Conservation (phyloP, 2,329 filamentous ascomycete genomes). For the Alternaria sp. region DNA sequence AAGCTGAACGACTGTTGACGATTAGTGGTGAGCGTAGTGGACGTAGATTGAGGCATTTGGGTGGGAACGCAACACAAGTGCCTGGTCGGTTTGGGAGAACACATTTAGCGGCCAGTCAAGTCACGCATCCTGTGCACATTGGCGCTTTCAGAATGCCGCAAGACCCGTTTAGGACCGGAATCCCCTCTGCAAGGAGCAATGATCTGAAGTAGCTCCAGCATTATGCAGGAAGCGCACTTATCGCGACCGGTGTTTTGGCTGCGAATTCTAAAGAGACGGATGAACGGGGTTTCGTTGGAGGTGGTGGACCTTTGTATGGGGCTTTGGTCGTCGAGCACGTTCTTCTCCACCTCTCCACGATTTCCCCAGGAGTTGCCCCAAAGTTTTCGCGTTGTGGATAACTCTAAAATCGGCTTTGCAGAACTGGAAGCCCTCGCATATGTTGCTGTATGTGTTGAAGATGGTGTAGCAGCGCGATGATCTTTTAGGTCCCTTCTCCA, state of each 20-base stretch:
- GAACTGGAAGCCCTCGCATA: background rate
- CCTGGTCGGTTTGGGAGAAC: background rate
- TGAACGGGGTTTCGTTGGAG: background rate
- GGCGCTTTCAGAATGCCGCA: constrained; percentile 4
- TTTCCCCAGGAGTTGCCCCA: constrained; percentile 2
- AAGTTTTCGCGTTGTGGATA: background rate
- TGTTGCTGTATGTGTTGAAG: background rate
- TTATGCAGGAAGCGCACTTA: background rate
- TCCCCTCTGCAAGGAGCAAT: constrained; percentile 5
- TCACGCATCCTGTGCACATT: background rate
- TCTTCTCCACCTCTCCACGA: constrained; percentile 11
- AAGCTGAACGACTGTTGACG: background rate
- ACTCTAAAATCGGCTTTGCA: background rate
- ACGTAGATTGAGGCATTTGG: background rate
- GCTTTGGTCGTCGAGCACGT: background rate
- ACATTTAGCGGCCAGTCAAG: constrained; percentile 3
- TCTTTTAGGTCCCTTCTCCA: background rate
- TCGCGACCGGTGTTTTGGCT: background rate
- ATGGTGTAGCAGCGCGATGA: constrained; percentile 2
- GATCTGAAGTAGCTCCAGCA: constrained; percentile 1
- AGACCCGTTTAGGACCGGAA: constrained; percentile 7
- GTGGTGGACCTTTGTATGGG: constrained; percentile 1
- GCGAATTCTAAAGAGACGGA: constrained; percentile 9
- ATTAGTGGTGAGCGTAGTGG: background rate
- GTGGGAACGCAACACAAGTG: background rate